Percentiles rank a stretch among this genome's conserved stretches.
These are phyloP conservation scores for Epichloe elymi DNA, from an alignment of 2,329 filamentous ascomycete genomes.

Conservation along the genomic window DNA sequence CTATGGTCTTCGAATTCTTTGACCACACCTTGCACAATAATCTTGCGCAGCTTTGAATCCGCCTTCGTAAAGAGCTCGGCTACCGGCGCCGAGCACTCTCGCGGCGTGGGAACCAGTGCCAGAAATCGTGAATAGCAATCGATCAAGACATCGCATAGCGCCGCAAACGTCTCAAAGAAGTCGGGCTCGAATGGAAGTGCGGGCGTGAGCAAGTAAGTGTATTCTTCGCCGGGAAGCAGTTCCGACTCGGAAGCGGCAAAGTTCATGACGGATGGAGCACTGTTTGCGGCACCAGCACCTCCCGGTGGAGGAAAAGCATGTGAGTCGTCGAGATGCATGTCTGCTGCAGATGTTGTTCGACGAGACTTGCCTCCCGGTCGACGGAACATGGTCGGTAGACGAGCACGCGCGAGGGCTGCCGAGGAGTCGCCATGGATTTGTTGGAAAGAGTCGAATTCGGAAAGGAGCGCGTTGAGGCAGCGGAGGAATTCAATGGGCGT, in stretches of 20 bases:
- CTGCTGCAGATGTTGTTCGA: conserved; percentile 36
- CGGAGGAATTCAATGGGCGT: conserved; percentile 76
- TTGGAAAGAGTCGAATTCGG: conserved; percentile 91
- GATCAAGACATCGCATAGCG: conserved; percentile 87
- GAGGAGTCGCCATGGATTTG: conserved; percentile 71
- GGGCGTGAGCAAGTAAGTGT: conserved; percentile 79
- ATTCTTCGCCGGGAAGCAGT: conserved; percentile 71
- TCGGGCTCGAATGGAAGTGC: conserved; percentile 90
- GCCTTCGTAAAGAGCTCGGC: conserved; percentile 84
- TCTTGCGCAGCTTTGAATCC: conserved; percentile 73
- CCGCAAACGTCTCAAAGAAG: conserved; percentile 93
- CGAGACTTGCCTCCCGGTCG: conserved; percentile 47
- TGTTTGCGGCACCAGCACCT: conserved; percentile 18
- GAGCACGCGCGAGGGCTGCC: conserved; percentile 59
- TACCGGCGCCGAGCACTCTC: conserved; percentile 55
- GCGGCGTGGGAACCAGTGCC: conserved; percentile 59
- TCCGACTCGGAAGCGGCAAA: conserved; percentile 50
- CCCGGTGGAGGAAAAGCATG: conserved; percentile 13
- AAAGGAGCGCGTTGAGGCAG: conserved; percentile 69
- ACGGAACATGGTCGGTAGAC: conserved; percentile 75
- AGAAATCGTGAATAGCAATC: conserved; percentile 79
- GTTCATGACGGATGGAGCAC: conserved; percentile 33
- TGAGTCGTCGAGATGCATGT: conserved; percentile 22
- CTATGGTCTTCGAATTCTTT: conserved; percentile 89
- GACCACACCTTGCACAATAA: conserved; percentile 75